Evolutionary conservation across 2,329 filamentous ascomycete species (phyloP).

Genomic region (Fusarium pininemorale): DNA sequence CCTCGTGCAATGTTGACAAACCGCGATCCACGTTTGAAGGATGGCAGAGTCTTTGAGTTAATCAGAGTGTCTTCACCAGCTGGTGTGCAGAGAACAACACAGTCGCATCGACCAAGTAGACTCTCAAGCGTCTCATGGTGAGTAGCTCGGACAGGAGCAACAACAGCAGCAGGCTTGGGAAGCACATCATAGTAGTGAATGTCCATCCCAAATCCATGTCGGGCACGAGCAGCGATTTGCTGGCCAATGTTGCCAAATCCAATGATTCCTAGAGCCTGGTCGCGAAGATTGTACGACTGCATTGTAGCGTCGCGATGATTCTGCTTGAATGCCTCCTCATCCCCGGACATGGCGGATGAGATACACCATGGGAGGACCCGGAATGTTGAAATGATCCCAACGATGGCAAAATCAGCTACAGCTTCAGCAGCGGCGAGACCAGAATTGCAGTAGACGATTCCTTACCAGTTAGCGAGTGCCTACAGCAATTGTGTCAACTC

Average conservation of each 20-base stretch:
- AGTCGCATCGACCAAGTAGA: conserved; percentile 65
- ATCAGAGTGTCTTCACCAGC: conserved; percentile 58
- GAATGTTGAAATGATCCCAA: conserved; percentile 75
- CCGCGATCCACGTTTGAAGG: conserved; percentile 63
- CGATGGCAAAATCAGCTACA: conserved; percentile 76
- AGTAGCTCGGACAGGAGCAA: conserved; percentile 53
- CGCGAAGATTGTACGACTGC: conserved; percentile 70
- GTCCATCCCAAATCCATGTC: conserved; percentile 70
- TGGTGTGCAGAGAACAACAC: conserved; percentile 70
- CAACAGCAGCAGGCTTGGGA: conserved; percentile 56
- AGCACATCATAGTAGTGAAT: conserved; percentile 71
- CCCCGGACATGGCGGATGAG: conserved; percentile 58
- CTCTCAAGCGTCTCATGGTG: conserved; percentile 61
- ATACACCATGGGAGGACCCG: conserved; percentile 73
- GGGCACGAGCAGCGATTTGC: conserved; percentile 64
- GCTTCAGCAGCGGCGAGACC: conserved; percentile 76
- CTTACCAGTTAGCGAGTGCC: conserved; percentile 43
- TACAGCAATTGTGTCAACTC: neutral
- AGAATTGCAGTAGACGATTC: conserved; percentile 77
- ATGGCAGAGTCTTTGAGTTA: conserved; percentile 54
- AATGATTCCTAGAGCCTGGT: conserved; percentile 70
- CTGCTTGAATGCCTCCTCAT: conserved; percentile 57
- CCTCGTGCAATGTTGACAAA: conserved; percentile 75
- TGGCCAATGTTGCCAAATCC: conserved; percentile 75
- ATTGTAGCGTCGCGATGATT: conserved; percentile 69